Evolutionary conservation across 345 rosid species (phyloP), one percentile per base, ranked within the genome.

Genomic region (Iberis pinnata): DNA sequence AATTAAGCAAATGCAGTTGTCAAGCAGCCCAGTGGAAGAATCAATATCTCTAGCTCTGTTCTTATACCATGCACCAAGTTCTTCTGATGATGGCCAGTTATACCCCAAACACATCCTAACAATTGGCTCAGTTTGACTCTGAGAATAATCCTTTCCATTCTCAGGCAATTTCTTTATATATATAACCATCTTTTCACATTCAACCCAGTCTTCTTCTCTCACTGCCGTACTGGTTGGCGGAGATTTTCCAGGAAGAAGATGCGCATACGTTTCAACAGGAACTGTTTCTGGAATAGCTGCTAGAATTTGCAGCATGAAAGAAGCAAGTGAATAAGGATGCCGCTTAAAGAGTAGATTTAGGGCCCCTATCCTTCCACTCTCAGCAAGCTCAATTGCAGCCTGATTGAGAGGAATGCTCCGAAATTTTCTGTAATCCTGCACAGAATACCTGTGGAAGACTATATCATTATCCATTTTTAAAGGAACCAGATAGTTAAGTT

Each of bases 201-300:
- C 98, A 76, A 92, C 85, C 98, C 98, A 88, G 75, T 92, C 98
- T 73, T 80, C 94, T 75, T 83, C 85, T 72, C 98, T 88, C 68
- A 85, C 69, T 38, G 76, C 77, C 70, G 71, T 71, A 68, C 63
- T 78, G 39, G 77, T 43, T 22, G 85, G 84, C 59, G 90, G 90
- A 60, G 73, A 58, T 58, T 74, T 76, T 62, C 95, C 97, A 22
- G 97, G 98, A 75, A 92, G 97, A 68, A 92, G 95, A 61, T 85
- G 98, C n/a, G 63, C 68, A 68, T 85, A 92, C 40, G 94, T 77
- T 69, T 85, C 88, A 59, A 83, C 87, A 6, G 84, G 83, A 65
- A 85, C 69, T 43, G 98, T 88, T 76, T 92, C 98, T 18, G 98
- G 94, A 76, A 92, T 68, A 57, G 95, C 78, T 49, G 88, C 70